Conservation (phyloP, 1,284 basidiomycete species). For the Sanghuangporus baumii region DNA sequence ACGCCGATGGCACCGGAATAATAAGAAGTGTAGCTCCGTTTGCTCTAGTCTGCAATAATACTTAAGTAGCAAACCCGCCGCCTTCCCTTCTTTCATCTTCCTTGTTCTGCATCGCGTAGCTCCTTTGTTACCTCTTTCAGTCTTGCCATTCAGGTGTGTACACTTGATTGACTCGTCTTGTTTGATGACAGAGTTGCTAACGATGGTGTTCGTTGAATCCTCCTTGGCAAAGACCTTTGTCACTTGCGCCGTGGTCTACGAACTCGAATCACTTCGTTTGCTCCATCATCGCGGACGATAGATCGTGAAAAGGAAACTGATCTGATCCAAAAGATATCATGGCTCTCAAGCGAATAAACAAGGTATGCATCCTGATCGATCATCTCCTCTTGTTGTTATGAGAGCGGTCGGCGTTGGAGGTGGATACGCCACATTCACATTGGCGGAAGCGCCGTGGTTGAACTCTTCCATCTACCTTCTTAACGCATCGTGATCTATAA, state of each 20-base stretch:
- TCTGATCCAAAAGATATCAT: conserved; percentile 34
- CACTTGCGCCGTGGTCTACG: neutral
- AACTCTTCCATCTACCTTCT: neutral
- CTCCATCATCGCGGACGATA: neutral
- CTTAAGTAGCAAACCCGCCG: neutral
- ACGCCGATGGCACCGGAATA: neutral
- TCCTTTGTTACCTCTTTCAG: neutral
- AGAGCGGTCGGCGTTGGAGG: neutral
- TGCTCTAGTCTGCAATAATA: neutral
- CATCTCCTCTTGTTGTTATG: neutral
- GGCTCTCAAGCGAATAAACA: conserved; percentile 99
- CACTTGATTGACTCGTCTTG: neutral
- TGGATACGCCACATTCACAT: neutral
- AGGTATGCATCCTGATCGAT: conserved; percentile 56
- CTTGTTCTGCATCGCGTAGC: neutral
- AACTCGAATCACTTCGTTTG: neutral
- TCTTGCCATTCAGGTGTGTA: neutral
- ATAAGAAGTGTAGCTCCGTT: neutral
- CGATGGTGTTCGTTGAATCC: neutral
- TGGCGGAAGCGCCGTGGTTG: no score
- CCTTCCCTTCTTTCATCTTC: neutral
- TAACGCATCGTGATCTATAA: neutral
- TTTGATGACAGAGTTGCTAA: neutral
- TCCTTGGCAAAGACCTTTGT: neutral
- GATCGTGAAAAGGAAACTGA: neutral